Evolutionary conservation across 2,329 filamentous ascomycete species (phyloP).

Genomic region (Emericellopsis atlantica): DNA sequence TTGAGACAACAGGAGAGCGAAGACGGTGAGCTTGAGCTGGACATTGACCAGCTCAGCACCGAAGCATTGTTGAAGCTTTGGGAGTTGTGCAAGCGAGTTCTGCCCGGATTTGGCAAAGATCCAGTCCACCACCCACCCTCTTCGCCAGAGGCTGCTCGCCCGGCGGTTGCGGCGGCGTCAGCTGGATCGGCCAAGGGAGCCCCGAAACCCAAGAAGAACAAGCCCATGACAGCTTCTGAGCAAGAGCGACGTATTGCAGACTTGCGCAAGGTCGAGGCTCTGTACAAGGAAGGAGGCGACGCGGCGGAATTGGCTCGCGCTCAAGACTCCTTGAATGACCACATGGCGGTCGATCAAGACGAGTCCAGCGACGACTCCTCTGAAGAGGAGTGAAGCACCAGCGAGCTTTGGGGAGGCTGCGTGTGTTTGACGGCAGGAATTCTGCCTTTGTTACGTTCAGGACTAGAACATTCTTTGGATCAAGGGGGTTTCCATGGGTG

Average conservation of each 20-base stretch:
- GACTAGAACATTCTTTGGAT: neutral
- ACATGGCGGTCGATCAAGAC: slow-evolving; percentile 1
- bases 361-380: slow-evolving; percentile 6
- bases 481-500: too few species aligned
- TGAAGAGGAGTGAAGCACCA: slow-evolving; percentile 4
- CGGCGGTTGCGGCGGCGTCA: slow-evolving; percentile 1
- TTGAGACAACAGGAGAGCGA: slow-evolving; percentile 37
- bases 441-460: neutral
- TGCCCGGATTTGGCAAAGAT: slow-evolving; percentile 26
- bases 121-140: slow-evolving; percentile 9
- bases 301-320: too few species aligned
- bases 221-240: slow-evolving; percentile 60
- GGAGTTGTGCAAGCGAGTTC: slow-evolving; percentile 29
- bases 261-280: slow-evolving; percentile 39
- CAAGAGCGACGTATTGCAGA: slow-evolving; percentile 53
- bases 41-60: slow-evolving; percentile 43
- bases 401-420: neutral
- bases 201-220: slow-evolving; percentile 55
- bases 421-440: neutral
- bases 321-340: too few species aligned
- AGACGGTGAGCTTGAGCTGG: slow-evolving; percentile 45
- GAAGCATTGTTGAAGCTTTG: slow-evolving; percentile 41
- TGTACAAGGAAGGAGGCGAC: slow-evolving; percentile 18
- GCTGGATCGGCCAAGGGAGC: slow-evolving; percentile 12
- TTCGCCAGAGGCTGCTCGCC: slow-evolving; percentile 16